A percentile compares a stretch with the other conserved stretches of the same genome.
phyloP scores from a whole-genome alignment of 345 rosid species.

The Brassica carinata region DNA sequence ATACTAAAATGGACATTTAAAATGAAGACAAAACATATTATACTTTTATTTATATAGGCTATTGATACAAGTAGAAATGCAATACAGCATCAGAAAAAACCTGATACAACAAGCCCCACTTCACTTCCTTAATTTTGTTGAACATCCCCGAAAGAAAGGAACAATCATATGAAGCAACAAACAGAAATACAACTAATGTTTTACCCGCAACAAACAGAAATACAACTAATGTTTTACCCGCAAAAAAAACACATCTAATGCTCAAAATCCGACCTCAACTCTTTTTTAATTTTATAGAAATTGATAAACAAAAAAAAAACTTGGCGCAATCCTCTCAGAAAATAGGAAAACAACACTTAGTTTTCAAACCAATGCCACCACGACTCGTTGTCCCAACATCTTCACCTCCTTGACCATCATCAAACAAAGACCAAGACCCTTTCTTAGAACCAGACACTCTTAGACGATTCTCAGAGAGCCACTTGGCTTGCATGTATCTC shows the following conservation, averaged over 20 bases:
- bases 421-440: conserved; percentile 26
- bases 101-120: conserved; percentile 13
- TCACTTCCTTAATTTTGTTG: neutral
- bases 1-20: neutral
- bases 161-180: neutral
- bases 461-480: conserved; percentile 53
- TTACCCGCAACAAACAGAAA: neutral
- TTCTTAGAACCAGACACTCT: conserved; percentile 39
- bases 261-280: neutral
- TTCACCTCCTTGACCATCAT: neutral
- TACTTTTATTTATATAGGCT: conserved; percentile 2
- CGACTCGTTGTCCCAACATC: neutral
- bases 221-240: neutral
- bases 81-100: conserved; percentile 26
- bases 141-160: neutral
- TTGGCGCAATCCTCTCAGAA: conserved; percentile 34
- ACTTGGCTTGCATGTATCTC: conserved; percentile 56
- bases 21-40: conserved; percentile 22
- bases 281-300: neutral
- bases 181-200: neutral
- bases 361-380: conserved; percentile 1
- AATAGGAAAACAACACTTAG: conserved; percentile 45
- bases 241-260: neutral
- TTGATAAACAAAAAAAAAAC: neutral
- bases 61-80: conserved; percentile 21